phyloP scores from a whole-genome alignment of 2,329 filamentous ascomycete genomes.

The Aspergillus floridensis region DNA sequence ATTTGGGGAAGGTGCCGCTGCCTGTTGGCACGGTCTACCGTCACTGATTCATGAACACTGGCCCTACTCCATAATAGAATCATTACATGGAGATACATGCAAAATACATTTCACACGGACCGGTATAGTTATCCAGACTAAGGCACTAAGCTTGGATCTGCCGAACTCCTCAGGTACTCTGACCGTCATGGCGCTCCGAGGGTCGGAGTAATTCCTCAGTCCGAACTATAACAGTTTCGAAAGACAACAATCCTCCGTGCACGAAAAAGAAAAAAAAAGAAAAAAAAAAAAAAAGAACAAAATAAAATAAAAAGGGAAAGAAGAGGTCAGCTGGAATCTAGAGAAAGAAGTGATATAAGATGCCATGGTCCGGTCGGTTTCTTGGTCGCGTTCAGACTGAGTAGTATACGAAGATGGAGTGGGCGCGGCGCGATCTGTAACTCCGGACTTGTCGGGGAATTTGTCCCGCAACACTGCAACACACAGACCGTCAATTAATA shows the following conservation, averaged over 20 bases:
- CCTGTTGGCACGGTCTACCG: too few relatives aligned
- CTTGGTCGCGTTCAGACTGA: background rate
- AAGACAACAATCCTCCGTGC: too few relatives aligned
- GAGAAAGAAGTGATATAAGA: background rate
- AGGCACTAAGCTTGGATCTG: background rate
- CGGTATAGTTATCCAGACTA: background rate
- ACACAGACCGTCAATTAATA: background rate
- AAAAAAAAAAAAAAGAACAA: too few relatives aligned
- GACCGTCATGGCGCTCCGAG: background rate
- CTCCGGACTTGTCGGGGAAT: background rate
- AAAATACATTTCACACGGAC: too few relatives aligned
- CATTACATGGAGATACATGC: too few relatives aligned
- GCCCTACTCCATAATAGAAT: background rate
- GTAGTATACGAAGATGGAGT: background rate
- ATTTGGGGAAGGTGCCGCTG: too few relatives aligned
- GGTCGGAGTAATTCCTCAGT: conserved; percentile 2
- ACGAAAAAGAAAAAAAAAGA: too few relatives aligned
- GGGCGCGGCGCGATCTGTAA: background rate
- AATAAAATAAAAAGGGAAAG: too few relatives aligned
- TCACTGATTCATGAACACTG: too few relatives aligned
- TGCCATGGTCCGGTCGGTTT: background rate
- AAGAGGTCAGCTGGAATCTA: too few relatives aligned
- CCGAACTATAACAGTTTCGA: background rate
- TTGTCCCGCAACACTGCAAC: background rate
- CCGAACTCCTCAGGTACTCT: background rate